phyloP scores from a whole-genome alignment of 2,329 filamentous ascomycete species.

The Biscogniauxia sp. region DNA sequence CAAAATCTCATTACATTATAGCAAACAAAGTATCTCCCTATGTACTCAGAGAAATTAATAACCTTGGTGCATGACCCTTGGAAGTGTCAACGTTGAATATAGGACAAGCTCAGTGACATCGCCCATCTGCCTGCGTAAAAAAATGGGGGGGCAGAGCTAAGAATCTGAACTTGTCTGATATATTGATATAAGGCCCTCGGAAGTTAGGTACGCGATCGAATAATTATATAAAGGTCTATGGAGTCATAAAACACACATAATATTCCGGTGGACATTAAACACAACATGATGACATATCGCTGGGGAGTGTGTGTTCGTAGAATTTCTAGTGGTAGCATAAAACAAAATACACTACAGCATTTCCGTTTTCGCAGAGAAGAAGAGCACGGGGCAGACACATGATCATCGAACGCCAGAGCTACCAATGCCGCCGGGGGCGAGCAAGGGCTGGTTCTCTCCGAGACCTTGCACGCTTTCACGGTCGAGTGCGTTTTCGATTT shows the following conservation, averaged over 20 bases:
- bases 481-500: conserved; percentile 34
- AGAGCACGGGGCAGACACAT: conserved; percentile 2
- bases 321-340: not conserved
- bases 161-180: not conserved
- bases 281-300: too few relatives aligned
- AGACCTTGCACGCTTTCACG: conserved; percentile 34
- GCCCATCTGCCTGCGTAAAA: too few relatives aligned
- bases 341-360: not conserved
- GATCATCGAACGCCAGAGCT: conserved; percentile 32
- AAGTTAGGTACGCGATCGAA: not conserved
- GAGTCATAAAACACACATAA: too few relatives aligned
- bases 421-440: conserved; percentile 33
- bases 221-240: not conserved
- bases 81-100: too few relatives aligned
- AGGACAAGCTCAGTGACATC: too few relatives aligned
- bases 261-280: too few relatives aligned
- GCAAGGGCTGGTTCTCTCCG: conserved; percentile 35
- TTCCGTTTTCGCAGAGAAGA: not conserved
- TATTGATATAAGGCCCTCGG: not conserved
- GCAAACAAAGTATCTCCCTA: too few relatives aligned
- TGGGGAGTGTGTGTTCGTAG: not conserved
- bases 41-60: too few relatives aligned
- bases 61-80: too few relatives aligned
- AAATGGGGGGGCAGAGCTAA: too few relatives aligned
- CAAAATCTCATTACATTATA: too few relatives aligned